A percentile compares a stretch with the other conserved stretches of the same genome.
phyloP scores from a whole-genome alignment of 2,329 filamentous ascomycete genomes.

The Akanthomyces lecanii region DNA sequence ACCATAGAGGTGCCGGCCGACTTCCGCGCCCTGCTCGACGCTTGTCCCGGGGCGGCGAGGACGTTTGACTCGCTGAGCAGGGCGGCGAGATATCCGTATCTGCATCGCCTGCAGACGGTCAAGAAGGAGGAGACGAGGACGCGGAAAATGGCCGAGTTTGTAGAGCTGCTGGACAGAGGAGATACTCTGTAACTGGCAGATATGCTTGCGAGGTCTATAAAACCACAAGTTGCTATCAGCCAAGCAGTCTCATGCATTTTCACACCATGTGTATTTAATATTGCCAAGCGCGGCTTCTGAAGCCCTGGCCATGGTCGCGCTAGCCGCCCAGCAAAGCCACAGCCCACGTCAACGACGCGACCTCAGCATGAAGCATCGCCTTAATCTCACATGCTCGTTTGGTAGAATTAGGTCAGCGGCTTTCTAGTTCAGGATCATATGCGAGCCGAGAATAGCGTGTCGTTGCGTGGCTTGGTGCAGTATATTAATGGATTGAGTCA shows the following conservation, averaged over 20 bases:
- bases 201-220: neutral
- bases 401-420: too few relatives aligned
- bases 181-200: constrained; percentile 25
- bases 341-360: too few relatives aligned
- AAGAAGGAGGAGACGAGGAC: constrained; percentile 33
- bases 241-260: neutral
- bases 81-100: constrained; percentile 42
- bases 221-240: too few relatives aligned
- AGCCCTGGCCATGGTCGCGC: too few relatives aligned
- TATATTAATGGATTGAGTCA: neutral
- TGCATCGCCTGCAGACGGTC: constrained; percentile 42
- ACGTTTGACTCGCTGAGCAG: constrained; percentile 39
- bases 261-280: neutral
- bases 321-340: too few relatives aligned
- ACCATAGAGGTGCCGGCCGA: constrained; percentile 45
- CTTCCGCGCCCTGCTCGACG: constrained; percentile 40
- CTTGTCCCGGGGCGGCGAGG: constrained; percentile 26
- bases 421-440: neutral
- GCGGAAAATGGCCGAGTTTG: constrained; percentile 38
- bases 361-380: too few relatives aligned
- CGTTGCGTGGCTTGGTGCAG: neutral
- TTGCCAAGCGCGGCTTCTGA: neutral
- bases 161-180: constrained; percentile 34
- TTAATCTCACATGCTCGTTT: too few relatives aligned
- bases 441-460: neutral